These are phyloP conservation scores for Penicillium flavigenum DNA, from an alignment of 495 filamentous ascomycete genomes.

Conservation along the genomic window DNA sequence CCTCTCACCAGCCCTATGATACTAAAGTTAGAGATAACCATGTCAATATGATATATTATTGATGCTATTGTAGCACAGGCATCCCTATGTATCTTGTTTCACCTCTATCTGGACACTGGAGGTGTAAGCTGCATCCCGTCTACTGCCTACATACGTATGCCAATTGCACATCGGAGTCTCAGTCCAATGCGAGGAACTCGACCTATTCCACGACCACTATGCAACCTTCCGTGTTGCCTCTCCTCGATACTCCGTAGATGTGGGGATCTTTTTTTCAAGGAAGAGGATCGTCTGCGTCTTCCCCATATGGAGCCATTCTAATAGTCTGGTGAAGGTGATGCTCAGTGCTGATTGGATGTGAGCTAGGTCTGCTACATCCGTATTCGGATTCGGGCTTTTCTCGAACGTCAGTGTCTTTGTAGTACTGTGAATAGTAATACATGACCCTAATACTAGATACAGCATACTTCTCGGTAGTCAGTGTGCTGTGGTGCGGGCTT, in stretches of 20 bases:
- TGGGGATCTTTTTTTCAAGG: conserved; percentile 4
- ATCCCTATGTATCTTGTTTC: background rate
- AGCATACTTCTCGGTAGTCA: background rate
- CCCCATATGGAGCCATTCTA: conserved; percentile 12
- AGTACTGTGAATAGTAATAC: background rate
- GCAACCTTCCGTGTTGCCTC: conserved; percentile 15
- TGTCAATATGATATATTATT: background rate
- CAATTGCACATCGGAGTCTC: background rate
- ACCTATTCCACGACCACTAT: conserved; percentile 6
- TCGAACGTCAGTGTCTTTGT: background rate
- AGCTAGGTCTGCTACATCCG: background rate
- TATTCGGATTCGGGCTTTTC: conserved; percentile 2
- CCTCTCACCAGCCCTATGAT: background rate
- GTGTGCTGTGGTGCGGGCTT: background rate
- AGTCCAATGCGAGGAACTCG: conserved; percentile 10
- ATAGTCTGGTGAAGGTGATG: conserved; percentile 6
- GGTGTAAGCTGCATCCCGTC: background rate
- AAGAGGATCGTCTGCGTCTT: conserved; percentile 11
- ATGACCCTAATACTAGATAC: background rate
- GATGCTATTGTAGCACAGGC: background rate
- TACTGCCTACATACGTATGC: background rate
- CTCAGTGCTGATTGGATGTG: conserved; percentile 1
- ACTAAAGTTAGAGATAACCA: background rate
- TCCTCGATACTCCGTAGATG: background rate
- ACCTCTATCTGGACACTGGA: background rate